Evolutionary conservation across 495 filamentous ascomycete genomes (phyloP), one percentile per base, ranked within the genome.

Genomic region (Trichoderma virens): DNA sequence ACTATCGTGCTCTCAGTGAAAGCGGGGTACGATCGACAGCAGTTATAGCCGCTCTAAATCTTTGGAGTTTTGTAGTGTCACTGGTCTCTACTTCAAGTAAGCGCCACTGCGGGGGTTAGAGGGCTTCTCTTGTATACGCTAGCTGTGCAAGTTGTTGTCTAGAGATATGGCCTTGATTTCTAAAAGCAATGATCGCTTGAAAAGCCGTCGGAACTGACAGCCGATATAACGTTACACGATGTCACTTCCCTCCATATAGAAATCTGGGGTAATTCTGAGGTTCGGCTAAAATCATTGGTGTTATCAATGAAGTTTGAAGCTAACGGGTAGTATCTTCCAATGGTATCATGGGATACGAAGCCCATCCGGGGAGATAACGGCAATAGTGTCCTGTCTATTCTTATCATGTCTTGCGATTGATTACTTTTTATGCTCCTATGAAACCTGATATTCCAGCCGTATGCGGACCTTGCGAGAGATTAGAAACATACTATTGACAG

Each of bases 31-130:
- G 51, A 56, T 56, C 51, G 23, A 56, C 51, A 56, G 13, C 51
- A 28, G 1, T 56, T 56, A 56, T 56, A 56, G 23, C 51, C 51
- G 51, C 28, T 56, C 13, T 5, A 16, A 13, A 13, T 18, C 51
- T 14, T 30, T 51, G 16, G 1, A 8, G 20, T 23, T 25, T 47
- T 8, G n/a, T 47, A 18, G 18, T 47, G 43, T 18, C n/a, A 18
- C 7, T 20, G 18, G n/a, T 20, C 5, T 23, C 18, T 5, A 8
- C n/a, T 56, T 23, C 27, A 30, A 13, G 2, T 1, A 0, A 30
- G 9, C 51, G 51, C 51, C 51, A 56, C 51, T 56, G 51, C 51
- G 51, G 51, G 51, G 51, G 51, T 56, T 56, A 56, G 51, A 6
- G 23, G 51, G 23, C 16, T 41, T n/a, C n/a, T 51, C 45, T 5